Percentiles rank a stretch among this genome's conserved stretches.
Evolutionary conservation across 768 basidiomycete genomes (phyloP).

Genomic region (Mycena galericulata): DNA sequence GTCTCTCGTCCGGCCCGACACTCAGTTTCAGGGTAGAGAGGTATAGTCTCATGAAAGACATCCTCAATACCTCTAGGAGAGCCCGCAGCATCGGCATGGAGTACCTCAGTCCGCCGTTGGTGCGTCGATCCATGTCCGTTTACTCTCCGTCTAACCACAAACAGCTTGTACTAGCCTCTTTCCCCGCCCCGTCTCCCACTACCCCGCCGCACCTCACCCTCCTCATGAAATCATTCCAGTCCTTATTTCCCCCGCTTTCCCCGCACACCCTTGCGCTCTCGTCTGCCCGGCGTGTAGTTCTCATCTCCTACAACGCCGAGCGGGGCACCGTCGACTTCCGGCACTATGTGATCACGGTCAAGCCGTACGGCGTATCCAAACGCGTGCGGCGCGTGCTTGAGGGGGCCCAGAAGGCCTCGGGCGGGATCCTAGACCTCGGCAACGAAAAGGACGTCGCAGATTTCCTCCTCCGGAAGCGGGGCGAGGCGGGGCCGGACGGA

Average conservation of each 20-base stretch:
- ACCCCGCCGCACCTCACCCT: slow-evolving; percentile 89
- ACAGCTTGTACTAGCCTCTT: slow-evolving; percentile 93
- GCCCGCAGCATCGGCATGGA: slow-evolving; percentile 86
- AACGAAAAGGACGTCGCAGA: slow-evolving; percentile 96
- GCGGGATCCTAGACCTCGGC: slow-evolving; percentile 79
- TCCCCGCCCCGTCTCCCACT: slow-evolving; percentile 77
- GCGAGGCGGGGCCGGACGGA: slow-evolving; percentile 71
- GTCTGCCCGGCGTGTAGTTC: slow-evolving; percentile 93
- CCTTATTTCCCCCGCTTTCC: slow-evolving; percentile 93
- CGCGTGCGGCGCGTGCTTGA: slow-evolving; percentile 91
- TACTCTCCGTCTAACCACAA: slow-evolving; percentile 18
- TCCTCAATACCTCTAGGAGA: slow-evolving; percentile 72
- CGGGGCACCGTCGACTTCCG: slow-evolving; percentile 91
- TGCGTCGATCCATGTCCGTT: slow-evolving; percentile 51
- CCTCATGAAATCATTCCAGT: slow-evolving; percentile 96
- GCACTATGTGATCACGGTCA: slow-evolving; percentile 95
- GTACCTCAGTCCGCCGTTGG: slow-evolving; percentile 92
- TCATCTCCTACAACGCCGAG: slow-evolving; percentile 90
- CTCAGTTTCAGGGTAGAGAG: slow-evolving; percentile 93
- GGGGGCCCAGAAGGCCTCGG: slow-evolving; percentile 55
- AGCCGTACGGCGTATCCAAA: slow-evolving; percentile 93
- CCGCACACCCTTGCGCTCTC: slow-evolving; percentile 84
- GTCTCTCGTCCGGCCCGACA: slow-evolving; percentile 91
- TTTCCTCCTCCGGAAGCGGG: slow-evolving; percentile 83
- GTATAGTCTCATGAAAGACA: slow-evolving; percentile 91